Percentiles rank a stretch among this genome's conserved stretches.
Conservation (phyloP, 345 rosid genomes). For the Bretschneidera sinensis region DNA sequence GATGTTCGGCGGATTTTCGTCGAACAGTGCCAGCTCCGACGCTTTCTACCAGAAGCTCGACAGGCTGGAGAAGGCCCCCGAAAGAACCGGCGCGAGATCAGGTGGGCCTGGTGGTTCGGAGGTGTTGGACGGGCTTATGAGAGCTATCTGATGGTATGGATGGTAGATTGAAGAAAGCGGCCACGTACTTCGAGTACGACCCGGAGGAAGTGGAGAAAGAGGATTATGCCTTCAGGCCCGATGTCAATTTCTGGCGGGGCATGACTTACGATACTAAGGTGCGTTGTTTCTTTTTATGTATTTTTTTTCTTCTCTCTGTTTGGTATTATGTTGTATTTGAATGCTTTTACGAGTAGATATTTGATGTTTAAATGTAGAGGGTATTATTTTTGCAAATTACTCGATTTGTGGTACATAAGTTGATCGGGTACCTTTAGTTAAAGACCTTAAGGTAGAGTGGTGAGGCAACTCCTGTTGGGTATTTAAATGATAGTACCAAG, state of each 20-base stretch:
- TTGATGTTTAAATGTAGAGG: no score
- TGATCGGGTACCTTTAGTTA: no score
- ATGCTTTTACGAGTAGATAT: no score
- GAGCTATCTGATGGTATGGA: slow-evolving; percentile 42
- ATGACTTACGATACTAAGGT: slow-evolving; percentile 39
- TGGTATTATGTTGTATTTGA: neutral
- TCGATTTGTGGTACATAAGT: no score
- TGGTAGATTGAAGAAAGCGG: slow-evolving; percentile 41
- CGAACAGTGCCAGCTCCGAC: slow-evolving; percentile 19
- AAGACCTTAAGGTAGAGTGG: no score
- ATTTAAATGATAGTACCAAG: no score
- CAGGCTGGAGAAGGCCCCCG: slow-evolving; percentile 23
- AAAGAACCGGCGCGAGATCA: slow-evolving; percentile 8
- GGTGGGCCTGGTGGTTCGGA: slow-evolving; percentile 2
- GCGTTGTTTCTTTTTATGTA: neutral
- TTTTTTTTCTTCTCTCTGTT: neutral
- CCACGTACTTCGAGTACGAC: slow-evolving; percentile 29
- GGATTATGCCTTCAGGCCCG: slow-evolving; percentile 41
- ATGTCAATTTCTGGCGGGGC: slow-evolving; percentile 21
- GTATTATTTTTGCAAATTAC: no score
- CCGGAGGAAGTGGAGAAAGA: slow-evolving; percentile 24
- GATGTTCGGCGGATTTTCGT: slow-evolving; percentile 28
- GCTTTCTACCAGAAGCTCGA: slow-evolving; percentile 36
- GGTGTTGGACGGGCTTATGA: slow-evolving; percentile 16
- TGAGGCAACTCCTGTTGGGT: no score